These are phyloP conservation scores for Sporisorium graminicola DNA, from an alignment of 1,284 basidiomycete genomes.

Conservation along the genomic window DNA sequence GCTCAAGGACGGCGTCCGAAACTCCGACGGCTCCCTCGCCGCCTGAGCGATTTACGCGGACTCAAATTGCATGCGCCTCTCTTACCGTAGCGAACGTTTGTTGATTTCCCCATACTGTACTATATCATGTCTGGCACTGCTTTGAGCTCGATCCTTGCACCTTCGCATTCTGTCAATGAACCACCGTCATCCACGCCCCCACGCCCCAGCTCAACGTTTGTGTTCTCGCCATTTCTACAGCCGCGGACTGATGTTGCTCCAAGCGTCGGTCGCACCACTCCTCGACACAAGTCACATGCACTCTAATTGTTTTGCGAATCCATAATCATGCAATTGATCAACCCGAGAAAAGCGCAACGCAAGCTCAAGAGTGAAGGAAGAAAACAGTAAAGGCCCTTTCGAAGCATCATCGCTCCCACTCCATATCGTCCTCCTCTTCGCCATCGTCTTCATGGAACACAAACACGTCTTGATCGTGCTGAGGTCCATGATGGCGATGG, in stretches of 20 bases:
- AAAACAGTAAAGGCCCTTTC: constrained; percentile 23
- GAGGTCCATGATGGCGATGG: too few relatives aligned
- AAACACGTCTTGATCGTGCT: constrained; percentile 5
- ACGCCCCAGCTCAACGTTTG: too few relatives aligned
- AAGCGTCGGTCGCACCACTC: too few relatives aligned
- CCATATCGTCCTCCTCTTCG: constrained; percentile 35
- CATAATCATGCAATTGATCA: constrained; percentile 2
- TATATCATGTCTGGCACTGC: too few relatives aligned
- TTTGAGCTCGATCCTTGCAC: not conserved
- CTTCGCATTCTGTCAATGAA: not conserved
- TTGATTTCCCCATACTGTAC: not conserved
- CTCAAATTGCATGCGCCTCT: too few relatives aligned
- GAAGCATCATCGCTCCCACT: constrained; percentile 19
- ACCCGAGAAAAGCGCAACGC: not conserved
- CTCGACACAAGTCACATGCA: too few relatives aligned
- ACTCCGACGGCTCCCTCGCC: constrained; percentile 26
- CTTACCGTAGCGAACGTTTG: too few relatives aligned
- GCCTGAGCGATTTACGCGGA: not conserved
- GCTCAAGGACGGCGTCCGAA: constrained; percentile 30
- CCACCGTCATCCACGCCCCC: not conserved
- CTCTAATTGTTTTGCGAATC: not conserved
- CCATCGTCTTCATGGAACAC: constrained; percentile 8
- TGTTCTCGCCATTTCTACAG: too few relatives aligned
- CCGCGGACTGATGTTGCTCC: too few relatives aligned
- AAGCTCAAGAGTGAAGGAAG: not conserved